phyloP scores from a whole-genome alignment of 352 stramenopile genomes.

The Pythium coloratum region DNA sequence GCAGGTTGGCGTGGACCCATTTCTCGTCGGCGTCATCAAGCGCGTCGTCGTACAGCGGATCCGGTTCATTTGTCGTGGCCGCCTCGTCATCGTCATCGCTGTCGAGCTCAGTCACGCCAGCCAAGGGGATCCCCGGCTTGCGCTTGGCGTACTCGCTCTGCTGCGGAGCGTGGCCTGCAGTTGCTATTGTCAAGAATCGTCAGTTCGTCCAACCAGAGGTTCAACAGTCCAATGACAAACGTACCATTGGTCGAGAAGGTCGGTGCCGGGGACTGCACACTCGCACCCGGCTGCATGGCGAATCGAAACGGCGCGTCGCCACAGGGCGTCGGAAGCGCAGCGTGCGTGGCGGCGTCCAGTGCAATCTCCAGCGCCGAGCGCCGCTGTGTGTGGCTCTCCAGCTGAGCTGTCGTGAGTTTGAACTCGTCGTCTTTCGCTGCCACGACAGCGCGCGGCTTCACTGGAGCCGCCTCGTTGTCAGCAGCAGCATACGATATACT shows the following conservation, averaged over 20 bases:
- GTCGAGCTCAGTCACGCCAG: constrained; percentile 22
- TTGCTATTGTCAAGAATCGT: neutral
- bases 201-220: neutral
- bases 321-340: neutral
- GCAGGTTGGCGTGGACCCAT: constrained; percentile 68
- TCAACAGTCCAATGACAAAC: constrained; percentile 11
- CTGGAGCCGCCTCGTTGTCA: neutral
- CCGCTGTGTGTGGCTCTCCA: constrained; percentile 39
- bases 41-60: constrained; percentile 66
- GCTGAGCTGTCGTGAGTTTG: constrained; percentile 36
- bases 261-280: constrained; percentile 22
- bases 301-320: constrained; percentile 54
- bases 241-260: constrained; percentile 9
- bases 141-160: constrained; percentile 30
- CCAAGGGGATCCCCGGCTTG: constrained; percentile 30
- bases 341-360: constrained; percentile 33
- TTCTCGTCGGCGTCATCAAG: constrained; percentile 68
- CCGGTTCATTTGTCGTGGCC: constrained; percentile 27
- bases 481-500: constrained; percentile 18
- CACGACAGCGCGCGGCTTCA: neutral
- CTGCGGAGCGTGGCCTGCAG: constrained; percentile 33
- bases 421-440: constrained; percentile 31
- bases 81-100: constrained; percentile 23
- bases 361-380: constrained; percentile 47
- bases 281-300: neutral